A percentile compares a stretch with the other conserved stretches of the same genome.
phyloP scores from a whole-genome alignment of 352 stramenopile species.

The Globisporangium megalacanthum region DNA sequence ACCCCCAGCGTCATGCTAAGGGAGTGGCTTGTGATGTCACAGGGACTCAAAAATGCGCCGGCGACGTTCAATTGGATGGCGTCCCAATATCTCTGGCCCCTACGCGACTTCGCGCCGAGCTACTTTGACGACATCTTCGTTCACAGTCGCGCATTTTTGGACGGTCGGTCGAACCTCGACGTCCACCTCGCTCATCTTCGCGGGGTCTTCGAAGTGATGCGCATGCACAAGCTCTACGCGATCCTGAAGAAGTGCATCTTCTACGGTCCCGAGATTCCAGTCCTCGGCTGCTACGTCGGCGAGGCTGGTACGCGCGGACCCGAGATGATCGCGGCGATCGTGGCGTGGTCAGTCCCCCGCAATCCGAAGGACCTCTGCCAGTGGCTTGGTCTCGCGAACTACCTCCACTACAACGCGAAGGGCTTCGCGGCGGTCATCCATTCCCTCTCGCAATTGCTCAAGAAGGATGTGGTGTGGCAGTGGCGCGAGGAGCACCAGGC shows the following conservation, averaged over 20 bases:
- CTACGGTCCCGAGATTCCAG: not conserved
- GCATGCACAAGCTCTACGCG: not conserved
- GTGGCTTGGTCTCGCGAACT: constrained; percentile 18
- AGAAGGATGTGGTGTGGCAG: constrained; percentile 14
- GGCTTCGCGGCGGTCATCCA: constrained; percentile 8
- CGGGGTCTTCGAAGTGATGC: not conserved
- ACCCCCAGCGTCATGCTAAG: constrained; percentile 18
- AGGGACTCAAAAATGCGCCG: constrained; percentile 18
- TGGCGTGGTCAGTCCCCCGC: not conserved
- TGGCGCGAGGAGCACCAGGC: constrained; percentile 11
- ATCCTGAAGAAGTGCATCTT: constrained; percentile 5
- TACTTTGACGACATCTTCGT: constrained; percentile 8
- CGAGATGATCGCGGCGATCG: constrained; percentile 15
- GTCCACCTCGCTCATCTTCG: not conserved
- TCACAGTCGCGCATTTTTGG: not conserved
- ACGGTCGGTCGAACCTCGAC: not conserved
- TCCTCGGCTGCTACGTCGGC: not conserved
- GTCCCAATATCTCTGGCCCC: too few relatives aligned
- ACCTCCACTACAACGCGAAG: constrained; percentile 20
- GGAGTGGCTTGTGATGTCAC: constrained; percentile 22
- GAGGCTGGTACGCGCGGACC: too few relatives aligned
- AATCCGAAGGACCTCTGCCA: constrained; percentile 11
- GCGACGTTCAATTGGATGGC: constrained; percentile 24
- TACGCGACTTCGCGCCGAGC: constrained; percentile 7
- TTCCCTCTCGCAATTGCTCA: constrained; percentile 12